Base-by-base conservation (phyloP, 2,329 filamentous ascomycete genomes). In the Mycogone perniciosa region DNA sequence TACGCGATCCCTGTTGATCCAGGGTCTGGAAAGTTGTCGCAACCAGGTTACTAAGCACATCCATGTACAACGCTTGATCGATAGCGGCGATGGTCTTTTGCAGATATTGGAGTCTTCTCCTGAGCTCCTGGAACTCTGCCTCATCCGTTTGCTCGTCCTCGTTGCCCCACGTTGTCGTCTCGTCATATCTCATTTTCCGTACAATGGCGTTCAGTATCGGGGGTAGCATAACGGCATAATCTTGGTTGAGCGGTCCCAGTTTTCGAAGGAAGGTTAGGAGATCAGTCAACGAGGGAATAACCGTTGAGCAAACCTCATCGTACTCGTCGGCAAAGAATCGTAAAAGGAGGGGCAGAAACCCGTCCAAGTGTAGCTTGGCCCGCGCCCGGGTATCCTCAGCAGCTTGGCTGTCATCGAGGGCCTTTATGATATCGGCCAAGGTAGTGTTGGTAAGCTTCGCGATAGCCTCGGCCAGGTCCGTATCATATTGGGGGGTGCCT, bases 281-380 rank as follows among this genome's bases (percentile, higher is more conserved):
- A 62, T 99, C 95, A 44, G 89, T 96, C 50, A 97, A 81, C 35
- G 89, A 92, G 26, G 91, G 88, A 55, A 99, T 95, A 52, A 97
- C 89, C 9, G 89, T 93, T 34, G 91, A 95, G 75, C 93, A 97
- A 59, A 99, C 86, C 72, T 99, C 93, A 68, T 99, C 93, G 67
- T 95, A 99, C 65, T 99, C 91, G 68, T 99, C 93, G 27, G 90
- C 88, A 71, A 99, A 96, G 75, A 96, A 96, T 37, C 92, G 88
- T 46, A 99, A 76, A 9, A 97, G 78, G 59, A 91, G 86, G 0
- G 91, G 89, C 30, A 96, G 75, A 66, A 97, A 97, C 38, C 82
- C 80, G 63, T 87, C 86, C 48, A 97, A 76, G 53, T 95, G 80
- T 59, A 86, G 84, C 60, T 93, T 89, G 46, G 93, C 92, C 60